A percentile compares a stretch with the other conserved stretches of the same genome.
Conservation (phyloP, 2,329 filamentous ascomycete species). For the Neofusicoccum sp. region DNA sequence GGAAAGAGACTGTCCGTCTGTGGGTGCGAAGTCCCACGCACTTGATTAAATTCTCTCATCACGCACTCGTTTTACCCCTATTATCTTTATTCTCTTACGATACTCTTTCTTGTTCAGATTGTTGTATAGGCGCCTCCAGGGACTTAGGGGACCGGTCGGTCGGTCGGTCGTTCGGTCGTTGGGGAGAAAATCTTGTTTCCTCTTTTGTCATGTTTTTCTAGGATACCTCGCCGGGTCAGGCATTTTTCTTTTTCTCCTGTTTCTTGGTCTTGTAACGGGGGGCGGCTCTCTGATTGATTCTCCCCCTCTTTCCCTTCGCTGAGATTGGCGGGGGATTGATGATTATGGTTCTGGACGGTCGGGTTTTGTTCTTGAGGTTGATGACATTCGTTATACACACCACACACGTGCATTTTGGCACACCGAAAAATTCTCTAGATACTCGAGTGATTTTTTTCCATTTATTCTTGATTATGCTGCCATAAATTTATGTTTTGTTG, state of each 20-base stretch:
- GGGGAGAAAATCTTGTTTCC: neutral
- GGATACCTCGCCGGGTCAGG: neutral
- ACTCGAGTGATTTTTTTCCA: no score
- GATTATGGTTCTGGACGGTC: neutral
- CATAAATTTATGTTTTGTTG: no score
- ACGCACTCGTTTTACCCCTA: neutral
- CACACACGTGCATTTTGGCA: neutral
- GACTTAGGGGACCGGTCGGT: no score
- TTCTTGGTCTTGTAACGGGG: neutral
- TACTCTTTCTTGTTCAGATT: neutral
- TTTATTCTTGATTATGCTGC: no score
- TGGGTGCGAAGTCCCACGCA: no score
- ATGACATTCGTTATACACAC: neutral
- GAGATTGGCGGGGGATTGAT: neutral
- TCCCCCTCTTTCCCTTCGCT: neutral
- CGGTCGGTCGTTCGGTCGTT: no score
- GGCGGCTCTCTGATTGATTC: neutral
- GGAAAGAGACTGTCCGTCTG: neutral
- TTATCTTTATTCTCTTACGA: neutral
- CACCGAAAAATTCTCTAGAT: neutral
- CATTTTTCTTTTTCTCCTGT: neutral
- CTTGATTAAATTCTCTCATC: neutral
- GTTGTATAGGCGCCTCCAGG: no score
- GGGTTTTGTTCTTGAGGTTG: neutral
- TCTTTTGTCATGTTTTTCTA: neutral